Conservation (phyloP, 305 asterid genomes). For the Fraxinus angustifolia region DNA sequence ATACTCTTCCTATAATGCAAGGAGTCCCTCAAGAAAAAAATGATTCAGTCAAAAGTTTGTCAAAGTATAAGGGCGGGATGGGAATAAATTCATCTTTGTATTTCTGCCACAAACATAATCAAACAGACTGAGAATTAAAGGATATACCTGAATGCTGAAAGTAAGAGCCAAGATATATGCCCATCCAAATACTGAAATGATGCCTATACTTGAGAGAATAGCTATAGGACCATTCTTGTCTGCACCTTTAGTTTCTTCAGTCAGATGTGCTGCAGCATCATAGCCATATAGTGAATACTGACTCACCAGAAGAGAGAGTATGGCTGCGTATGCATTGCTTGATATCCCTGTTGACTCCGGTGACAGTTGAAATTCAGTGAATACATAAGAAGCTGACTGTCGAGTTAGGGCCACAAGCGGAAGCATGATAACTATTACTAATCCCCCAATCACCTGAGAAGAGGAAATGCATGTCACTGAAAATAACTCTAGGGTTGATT, state of each 20-base stretch:
- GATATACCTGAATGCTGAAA: slow-evolving; percentile 44
- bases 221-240: slow-evolving; percentile 47
- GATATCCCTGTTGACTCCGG: slow-evolving; percentile 36
- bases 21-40: too few species aligned
- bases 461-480: not conserved
- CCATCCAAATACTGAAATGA: slow-evolving; percentile 43
- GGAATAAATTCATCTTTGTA: not conserved
- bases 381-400: slow-evolving; percentile 45
- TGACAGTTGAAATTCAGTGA: slow-evolving; percentile 33
- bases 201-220: slow-evolving; percentile 42
- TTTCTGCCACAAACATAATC: not conserved
- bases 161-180: slow-evolving; percentile 45
- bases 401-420: slow-evolving; percentile 38
- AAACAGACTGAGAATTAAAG: not conserved
- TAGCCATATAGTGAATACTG: slow-evolving; percentile 42
- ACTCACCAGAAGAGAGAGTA: slow-evolving; percentile 37
- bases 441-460: slow-evolving; percentile 39
- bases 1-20: too few species aligned
- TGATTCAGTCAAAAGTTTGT: too few species aligned
- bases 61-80: not conserved
- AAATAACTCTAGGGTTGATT: not conserved
- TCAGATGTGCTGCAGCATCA: slow-evolving; percentile 48
- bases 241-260: slow-evolving; percentile 47
- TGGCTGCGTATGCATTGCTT: slow-evolving; percentile 37
- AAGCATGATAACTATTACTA: slow-evolving; percentile 38